Evolutionary conservation across 441 rosid genomes (phyloP).

Genomic region (Hura crepitans): DNA sequence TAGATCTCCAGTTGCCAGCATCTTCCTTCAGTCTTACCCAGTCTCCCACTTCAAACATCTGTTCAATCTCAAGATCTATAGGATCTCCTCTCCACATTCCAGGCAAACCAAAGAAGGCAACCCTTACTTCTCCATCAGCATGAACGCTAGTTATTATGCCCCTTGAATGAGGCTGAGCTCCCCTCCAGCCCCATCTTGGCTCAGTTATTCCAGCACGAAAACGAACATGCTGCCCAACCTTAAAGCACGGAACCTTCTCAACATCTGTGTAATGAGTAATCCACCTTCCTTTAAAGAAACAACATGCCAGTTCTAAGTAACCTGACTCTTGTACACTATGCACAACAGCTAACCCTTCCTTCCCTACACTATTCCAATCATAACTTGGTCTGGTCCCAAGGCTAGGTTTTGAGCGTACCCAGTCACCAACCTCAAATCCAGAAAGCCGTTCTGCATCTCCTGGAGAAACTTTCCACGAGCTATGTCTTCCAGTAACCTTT

Average conservation of each 20-base stretch:
- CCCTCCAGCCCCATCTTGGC: constrained; percentile 99
- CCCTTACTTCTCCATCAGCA: constrained; percentile 90
- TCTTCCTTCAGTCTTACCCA: constrained; percentile 77
- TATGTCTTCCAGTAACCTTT: constrained; percentile 70
- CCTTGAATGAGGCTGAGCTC: constrained; percentile 60
- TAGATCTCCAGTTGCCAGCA: constrained; percentile 66
- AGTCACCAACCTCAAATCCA: constrained; percentile 97
- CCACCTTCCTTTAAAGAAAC: constrained; percentile 89
- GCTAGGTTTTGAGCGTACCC: constrained; percentile 95
- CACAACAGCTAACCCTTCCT: constrained; percentile 86
- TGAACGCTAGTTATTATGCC: constrained; percentile 82
- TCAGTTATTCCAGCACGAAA: constrained; percentile 71
- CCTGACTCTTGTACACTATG: constrained; percentile 89
- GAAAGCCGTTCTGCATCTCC: constrained; percentile 97
- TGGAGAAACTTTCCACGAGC: constrained; percentile 90
- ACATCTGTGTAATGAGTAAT: constrained; percentile 76
- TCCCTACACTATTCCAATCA: constrained; percentile 89
- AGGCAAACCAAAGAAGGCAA: constrained; percentile 78
- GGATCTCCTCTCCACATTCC: constrained; percentile 98
- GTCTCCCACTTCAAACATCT: constrained; percentile 83
- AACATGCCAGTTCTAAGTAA: constrained; percentile 86
- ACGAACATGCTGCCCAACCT: constrained; percentile 84
- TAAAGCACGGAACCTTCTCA: constrained; percentile 74
- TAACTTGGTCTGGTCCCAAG: constrained; percentile 90
- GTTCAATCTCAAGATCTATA: constrained; percentile 76